Conservation (phyloP, 78 protist genomes). For the Mantamonas sphyraenae region DNA sequence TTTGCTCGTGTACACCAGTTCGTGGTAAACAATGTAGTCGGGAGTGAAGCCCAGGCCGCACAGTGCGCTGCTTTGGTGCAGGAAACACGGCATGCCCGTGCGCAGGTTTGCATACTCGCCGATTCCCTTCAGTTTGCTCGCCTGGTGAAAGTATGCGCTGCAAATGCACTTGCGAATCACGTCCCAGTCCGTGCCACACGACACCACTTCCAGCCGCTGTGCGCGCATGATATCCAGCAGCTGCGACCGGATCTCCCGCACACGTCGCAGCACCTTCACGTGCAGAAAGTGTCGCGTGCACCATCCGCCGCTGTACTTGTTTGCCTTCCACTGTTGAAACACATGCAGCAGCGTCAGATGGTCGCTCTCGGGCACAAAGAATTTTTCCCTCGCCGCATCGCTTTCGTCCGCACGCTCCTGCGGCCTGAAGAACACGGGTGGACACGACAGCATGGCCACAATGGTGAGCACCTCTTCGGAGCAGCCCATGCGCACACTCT, state of each 20-base stretch:
- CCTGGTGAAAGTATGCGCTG: slow-evolving; percentile 83
- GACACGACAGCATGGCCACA: slow-evolving; percentile 84
- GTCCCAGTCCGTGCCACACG: slow-evolving; percentile 69
- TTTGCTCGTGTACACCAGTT: slow-evolving; percentile 90
- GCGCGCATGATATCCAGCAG: slow-evolving; percentile 76
- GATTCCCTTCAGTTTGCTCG: slow-evolving; percentile 73
- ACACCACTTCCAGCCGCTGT: slow-evolving; percentile 9
- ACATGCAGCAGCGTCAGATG: slow-evolving; percentile 92
- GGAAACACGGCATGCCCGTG: slow-evolving; percentile 87
- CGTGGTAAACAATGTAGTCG: slow-evolving; percentile 97
- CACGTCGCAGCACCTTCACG: slow-evolving; percentile 47
- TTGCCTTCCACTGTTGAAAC: slow-evolving; percentile 77
- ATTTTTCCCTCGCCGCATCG: slow-evolving; percentile 73
- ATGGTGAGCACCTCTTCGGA: slow-evolving; percentile 49
- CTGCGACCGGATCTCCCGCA: slow-evolving; percentile 85
- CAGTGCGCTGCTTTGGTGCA: slow-evolving; percentile 93
- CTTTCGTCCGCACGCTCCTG: slow-evolving; percentile 32
- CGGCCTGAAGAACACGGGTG: slow-evolving; percentile 85
- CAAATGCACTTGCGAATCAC: slow-evolving; percentile 74
- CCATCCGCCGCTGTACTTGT: slow-evolving; percentile 68
- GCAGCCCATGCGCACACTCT: slow-evolving; percentile 34
- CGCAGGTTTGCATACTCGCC: slow-evolving; percentile 93
- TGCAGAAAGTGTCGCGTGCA: slow-evolving; percentile 83
- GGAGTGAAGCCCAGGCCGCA: slow-evolving; percentile 85
- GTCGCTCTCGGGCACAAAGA: slow-evolving; percentile 89